These are phyloP conservation scores for Brettanomyces naardenensis DNA, from an alignment of 805 yeast genomes.

Conservation along the genomic window DNA sequence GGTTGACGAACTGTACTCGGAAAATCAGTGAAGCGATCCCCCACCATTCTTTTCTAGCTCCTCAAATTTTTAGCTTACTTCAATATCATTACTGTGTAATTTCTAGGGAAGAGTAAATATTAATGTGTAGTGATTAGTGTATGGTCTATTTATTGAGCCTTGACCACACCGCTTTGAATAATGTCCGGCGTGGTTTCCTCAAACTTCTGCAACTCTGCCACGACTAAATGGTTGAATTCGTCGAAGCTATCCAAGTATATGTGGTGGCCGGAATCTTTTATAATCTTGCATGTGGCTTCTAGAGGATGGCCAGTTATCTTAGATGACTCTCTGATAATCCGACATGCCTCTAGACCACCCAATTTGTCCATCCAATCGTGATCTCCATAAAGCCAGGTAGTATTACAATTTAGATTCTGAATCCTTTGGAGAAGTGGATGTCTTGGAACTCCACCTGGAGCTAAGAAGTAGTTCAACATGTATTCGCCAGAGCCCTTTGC, in stretches of 20 bases:
- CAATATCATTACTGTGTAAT: too few species aligned
- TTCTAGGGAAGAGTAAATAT: too few species aligned
- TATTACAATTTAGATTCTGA: conserved; percentile 45
- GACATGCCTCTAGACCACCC: conserved; percentile 38
- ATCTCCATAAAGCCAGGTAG: conserved; percentile 83
- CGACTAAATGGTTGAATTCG: conserved; percentile 43
- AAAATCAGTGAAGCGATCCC: conserved; percentile 3
- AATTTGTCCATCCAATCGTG: conserved; percentile 53
- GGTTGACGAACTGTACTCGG: conserved; percentile 57
- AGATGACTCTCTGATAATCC: conserved; percentile 26
- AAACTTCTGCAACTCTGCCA: conserved; percentile 40
- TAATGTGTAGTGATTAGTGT: too few species aligned
- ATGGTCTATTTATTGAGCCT: too few species aligned
- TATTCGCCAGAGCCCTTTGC: conserved; percentile 92
- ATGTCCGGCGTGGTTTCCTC: too few species aligned
- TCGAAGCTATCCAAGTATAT: conserved; percentile 60
- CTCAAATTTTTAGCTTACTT: too few species aligned
- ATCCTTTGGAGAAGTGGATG: conserved; percentile 56
- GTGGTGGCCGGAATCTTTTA: conserved; percentile 68
- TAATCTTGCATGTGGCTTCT: conserved; percentile 16
- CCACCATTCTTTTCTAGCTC: not conserved
- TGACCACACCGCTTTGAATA: too few species aligned
- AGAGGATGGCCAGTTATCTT: conserved; percentile 5
- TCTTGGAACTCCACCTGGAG: conserved; percentile 89
- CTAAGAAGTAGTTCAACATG: conserved; percentile 71